Base-by-base conservation (phyloP, 768 basidiomycete genomes). In the Naganishia antarctica region DNA sequence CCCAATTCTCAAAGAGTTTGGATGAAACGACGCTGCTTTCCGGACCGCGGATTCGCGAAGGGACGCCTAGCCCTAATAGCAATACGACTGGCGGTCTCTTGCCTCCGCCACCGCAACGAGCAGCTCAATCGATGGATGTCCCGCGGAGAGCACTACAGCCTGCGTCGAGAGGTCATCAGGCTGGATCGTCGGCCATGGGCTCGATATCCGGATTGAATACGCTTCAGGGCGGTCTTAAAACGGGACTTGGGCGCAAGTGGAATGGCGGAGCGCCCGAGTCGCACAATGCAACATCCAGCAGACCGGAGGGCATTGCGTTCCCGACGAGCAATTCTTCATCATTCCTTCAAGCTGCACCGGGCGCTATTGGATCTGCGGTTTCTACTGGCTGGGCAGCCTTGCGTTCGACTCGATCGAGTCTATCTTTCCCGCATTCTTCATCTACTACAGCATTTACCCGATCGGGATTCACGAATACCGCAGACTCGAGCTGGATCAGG, bases 381-480 rank as follows among this genome's bases (percentile, higher is more conserved):
- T 67, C 66, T 4, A 57, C 60, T 31, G 66, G 66, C 9, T 67
- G 66, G 66, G 32, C 43, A 18, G 61, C 61, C 12, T 63, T 61
- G 34, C 61, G 66, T 5, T 47, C 41, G 15, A 44, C 45, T 0
- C 32, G 41, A 60, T 47, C 41, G 16, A 60, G 59, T 37, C 28
- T 46, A 18, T 48, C 46, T 2, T 61, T 61, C 18, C 43, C 45
- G 18, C 43, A 61, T n/a, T 31, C 59, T 9, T 60, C 59, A 7
- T 41, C 43, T 16, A 59, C 31, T 9, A 18, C 28, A 21, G 25
- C 46, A 23, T 48, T 49, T n/a, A 23, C 47, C 2, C 61, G 61
- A 8, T 62, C 61, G 3, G 45, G 47, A 40, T 40, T 25, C 28
- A 49, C 47, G 8, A 23, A 45, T 32, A 43, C 40, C 15, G 18